Evolutionary conservation across 441 rosid species (phyloP).

Genomic region (Gossypium laxum): DNA sequence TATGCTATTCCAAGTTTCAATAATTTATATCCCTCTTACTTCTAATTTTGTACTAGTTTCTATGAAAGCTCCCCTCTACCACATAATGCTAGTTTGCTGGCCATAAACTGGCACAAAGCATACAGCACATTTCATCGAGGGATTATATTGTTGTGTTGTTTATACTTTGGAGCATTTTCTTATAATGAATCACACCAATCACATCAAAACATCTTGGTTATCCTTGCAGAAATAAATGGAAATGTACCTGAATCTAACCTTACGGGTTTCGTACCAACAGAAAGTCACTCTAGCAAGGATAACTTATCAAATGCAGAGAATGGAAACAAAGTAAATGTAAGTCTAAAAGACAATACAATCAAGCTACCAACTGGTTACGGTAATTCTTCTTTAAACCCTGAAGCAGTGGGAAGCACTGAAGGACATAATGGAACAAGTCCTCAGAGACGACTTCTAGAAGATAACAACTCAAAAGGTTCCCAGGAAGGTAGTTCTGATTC

Average conservation of each 20-base stretch:
- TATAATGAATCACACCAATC: constrained; percentile 14
- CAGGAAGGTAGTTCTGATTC: constrained; percentile 41
- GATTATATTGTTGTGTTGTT: background rate
- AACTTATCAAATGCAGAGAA: constrained; percentile 35
- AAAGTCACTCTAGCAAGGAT: constrained; percentile 18
- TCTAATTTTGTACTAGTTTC: constrained; percentile 6
- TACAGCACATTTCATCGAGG: background rate
- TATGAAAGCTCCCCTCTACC: background rate
- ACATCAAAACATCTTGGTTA: constrained; percentile 20
- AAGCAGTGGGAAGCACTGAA: constrained; percentile 15
- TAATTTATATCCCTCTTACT: background rate
- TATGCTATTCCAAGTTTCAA: constrained; percentile 33
- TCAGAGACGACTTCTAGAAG: constrained; percentile 73
- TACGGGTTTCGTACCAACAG: constrained; percentile 27
- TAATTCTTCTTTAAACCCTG: constrained; percentile 30
- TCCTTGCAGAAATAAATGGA: constrained; percentile 42
- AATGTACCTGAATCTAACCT: constrained; percentile 35
- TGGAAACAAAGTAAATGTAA: constrained; percentile 25
- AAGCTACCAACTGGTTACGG: constrained; percentile 30
- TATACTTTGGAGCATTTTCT: constrained; percentile 7
- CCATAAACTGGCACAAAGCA: background rate
- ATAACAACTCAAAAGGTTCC: constrained; percentile 40
- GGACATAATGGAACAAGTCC: constrained; percentile 35
- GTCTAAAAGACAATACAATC: constrained; percentile 25
- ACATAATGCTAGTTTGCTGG: background rate